phyloP scores from a whole-genome alignment of 1,284 basidiomycete species.

The Rhizoctonia solani region DNA sequence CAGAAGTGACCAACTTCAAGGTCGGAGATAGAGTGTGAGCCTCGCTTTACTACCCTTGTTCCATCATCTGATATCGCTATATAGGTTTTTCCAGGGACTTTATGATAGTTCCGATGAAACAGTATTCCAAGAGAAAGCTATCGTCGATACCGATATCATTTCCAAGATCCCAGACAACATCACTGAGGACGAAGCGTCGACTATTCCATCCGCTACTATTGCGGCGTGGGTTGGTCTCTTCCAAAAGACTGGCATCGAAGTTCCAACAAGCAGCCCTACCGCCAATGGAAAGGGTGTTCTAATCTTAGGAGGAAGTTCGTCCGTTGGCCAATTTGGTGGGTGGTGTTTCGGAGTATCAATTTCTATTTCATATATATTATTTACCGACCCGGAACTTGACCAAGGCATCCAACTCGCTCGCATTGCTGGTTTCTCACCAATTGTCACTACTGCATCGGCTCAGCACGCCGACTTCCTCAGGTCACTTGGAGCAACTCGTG shows the following conservation, averaged over 20 bases:
- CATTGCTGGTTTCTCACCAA: constrained; percentile 44
- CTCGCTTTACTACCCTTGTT: background rate
- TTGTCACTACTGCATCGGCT: constrained; percentile 50
- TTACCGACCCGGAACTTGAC: no score
- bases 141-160: no score
- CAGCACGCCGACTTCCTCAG: no score
- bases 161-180: no score
- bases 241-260: background rate
- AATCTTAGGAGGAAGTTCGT: constrained; percentile 34
- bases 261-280: background rate
- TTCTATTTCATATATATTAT: no score
- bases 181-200: constrained; percentile 6
- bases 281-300: constrained; percentile 2
- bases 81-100: constrained; percentile 22
- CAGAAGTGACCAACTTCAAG: background rate
- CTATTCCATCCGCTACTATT: background rate
- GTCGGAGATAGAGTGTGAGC: constrained; percentile 30
- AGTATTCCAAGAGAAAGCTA: no score
- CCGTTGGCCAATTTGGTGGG: no score
- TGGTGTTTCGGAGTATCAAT: no score
- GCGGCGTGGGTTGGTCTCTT: background rate
- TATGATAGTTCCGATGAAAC: constrained; percentile 8
- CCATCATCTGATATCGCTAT: background rate
- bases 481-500: constrained; percentile 57
- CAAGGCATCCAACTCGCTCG: constrained; percentile 39